Base-by-base conservation (phyloP, 1,139 yeast species). In the Pichia sp. region DNA sequence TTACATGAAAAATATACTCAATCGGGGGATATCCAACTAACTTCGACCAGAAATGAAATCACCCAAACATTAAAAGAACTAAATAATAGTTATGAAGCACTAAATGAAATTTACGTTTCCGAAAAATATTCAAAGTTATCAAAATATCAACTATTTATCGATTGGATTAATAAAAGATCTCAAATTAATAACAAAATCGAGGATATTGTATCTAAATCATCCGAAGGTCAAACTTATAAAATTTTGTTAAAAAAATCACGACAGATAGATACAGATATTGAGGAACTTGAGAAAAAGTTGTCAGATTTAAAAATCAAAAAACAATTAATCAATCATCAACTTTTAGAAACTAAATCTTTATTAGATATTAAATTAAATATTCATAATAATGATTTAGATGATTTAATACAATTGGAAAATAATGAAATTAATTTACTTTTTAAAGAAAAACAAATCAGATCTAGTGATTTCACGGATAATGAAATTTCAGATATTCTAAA, bases 21-120 rank as follows among this genome's bases (percentile, higher is more conserved):
- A 11, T 55, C 58, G 4, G 80, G 81, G 1, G 70, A 70, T 56
- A 64, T 62, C 22, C 63, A 65, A 42, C 64, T 77, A 31, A 54
- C 62, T 33, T 56, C 62, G 16, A 59, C 68, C 2, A 61, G 84
- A 49, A 57, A 60, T 3, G 42, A 48, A 9, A 48, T 67, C 1
- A 34, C 62, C n/a, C 43, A 44, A 1, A 14, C 66, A 48, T 69
- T 75, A 42, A 65, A 63, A 31, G 73, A 73, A 51, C 57, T 79
- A 9, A 70, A 75, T 1, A 76, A 74, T 48, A 70, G 72, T 44
- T 72, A 74, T 56, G 73, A 73, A 51, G 73, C 83, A 1, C 69
- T 79, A 53, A 67, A 70, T 53, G 87, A 81, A 60, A 64, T 80
- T 1, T 81, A 80, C 59, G 60, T 67, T 1, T 65, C 70, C 7